Base-by-base conservation (phyloP, 371 early-diverging fungal species). In the Apophysomyces trapeziformis region DNA sequence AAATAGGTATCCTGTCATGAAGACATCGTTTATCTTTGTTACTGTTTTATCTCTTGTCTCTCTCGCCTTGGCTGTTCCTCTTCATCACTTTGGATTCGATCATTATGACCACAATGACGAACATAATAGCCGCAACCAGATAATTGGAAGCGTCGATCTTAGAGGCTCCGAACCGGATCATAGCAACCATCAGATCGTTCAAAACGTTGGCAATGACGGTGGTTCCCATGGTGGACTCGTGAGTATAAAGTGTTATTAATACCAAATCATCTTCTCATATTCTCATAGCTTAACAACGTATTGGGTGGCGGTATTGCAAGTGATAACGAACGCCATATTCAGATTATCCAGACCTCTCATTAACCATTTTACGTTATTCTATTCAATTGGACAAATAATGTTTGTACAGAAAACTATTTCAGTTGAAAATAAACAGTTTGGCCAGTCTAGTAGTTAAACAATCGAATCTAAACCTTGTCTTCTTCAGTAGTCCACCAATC, bases 401-500 rank as follows among this genome's bases (percentile, higher is more conserved):
- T 41, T 41, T 41, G 41, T 41, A 41, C 41, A 41, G 2, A 0
- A 8, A 41, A 8, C 13, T 41, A 13, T 41, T 41, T 41, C 11
- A 13, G 11, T 41, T 41, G 13, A 4, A 41, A 41, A 41, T 41
- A 41, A 41, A 41, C 41, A 11, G 13, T 41, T 41, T 41, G 11
- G 3, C 32, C 32, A 26, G 32, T 26, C 32, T 26, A 26, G 32
- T 2, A 26, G 2, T 26, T 26, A 2, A 26, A 26, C 32, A 26
- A 2, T 26, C 32, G 3, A 26, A 26, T 2, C 2, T 26, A 50
- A 50, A 26, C 54, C 54, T 50, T 50, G 5, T 65, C 65, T 37
- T 63, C 61, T 46, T 77, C 78, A 37, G 61, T 64, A 9, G 81
- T 74, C 87, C 87, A 87, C 87, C 87, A 87, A 9, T 73, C 67